phyloP scores from a whole-genome alignment of 257 asterid species.

The Schizonepeta tenuifolia region DNA sequence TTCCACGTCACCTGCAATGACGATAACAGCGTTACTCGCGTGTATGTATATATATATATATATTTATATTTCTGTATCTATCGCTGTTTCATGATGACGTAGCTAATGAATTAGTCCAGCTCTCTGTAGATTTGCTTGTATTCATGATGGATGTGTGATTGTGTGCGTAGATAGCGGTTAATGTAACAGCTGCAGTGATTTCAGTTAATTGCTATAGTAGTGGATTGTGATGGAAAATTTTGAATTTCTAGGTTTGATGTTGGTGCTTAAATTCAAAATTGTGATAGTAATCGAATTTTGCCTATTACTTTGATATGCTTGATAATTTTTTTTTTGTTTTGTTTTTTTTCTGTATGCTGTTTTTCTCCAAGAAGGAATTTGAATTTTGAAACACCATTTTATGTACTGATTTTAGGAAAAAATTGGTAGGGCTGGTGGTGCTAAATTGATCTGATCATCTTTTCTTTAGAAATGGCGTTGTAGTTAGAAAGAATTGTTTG shows the following conservation, averaged over 20 bases:
- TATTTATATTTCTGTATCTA: not conserved
- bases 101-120: not conserved
- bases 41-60: constrained; percentile 38
- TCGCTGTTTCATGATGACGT: not conserved
- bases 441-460: not conserved
- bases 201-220: not conserved
- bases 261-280: constrained; percentile 10
- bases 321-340: not conserved
- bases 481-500: not conserved
- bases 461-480: no score
- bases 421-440: not conserved
- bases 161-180: not conserved
- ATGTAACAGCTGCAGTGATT: not conserved
- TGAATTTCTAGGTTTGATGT: not conserved
- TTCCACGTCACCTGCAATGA: constrained; percentile 62
- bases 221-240: not conserved
- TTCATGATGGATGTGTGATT: not conserved
- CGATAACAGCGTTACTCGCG: constrained; percentile 58
- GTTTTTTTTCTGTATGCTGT: no score
- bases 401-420: not conserved
- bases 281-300: not conserved
- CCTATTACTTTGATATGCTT: not conserved
- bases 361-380: not conserved
- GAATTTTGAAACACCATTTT: not conserved
- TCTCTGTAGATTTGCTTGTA: not conserved